Evolutionary conservation across 2,329 filamentous ascomycete species (phyloP), one percentile per base, ranked within the genome.

Genomic region (Aspergillus uvarum): DNA sequence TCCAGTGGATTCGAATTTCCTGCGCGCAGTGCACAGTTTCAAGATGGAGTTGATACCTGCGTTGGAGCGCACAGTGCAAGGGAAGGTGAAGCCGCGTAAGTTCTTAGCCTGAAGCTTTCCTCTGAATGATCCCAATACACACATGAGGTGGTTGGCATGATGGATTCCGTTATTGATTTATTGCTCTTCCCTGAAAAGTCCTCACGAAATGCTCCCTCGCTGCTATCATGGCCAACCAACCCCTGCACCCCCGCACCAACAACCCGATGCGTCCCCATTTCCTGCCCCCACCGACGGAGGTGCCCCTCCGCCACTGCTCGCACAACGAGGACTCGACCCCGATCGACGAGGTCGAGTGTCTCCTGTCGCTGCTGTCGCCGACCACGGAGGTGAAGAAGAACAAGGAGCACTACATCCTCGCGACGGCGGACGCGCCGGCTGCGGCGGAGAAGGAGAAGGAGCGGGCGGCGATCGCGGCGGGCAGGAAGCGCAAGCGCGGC

Each of bases 11-110:
- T 90, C 91, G 60, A 87, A 92, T 65, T 91, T 98, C 68, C 85
- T 98, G 54, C 84, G 86, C 70, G 91, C 96, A 74, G 88, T 92
- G 22, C 86, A 89, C 65, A 85, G 86, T 53, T 95, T 90, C 80
- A 95, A 94, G 71, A 96, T 97, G 89, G 90, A 96, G 63, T 81
- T 97, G n/a, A 80, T 90, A 53, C 83, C 85, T 42, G 86, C 89
- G 22, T 80, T 97, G 31, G 86, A 93, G 72, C 85, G 90, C 60
- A 95, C 92, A n/a, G 81, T 96, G 3, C 91, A 96, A 72, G 93
- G 91, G 62, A 85, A 91, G 74, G 87, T 92, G 68, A 96, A 95
- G 78, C 89, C 91, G 52, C 89, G 87, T 91, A 81, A 58, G 85
- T 80, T 47, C 32, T 38, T 35, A 14, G 11, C 42, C 16, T 7